Conservation (phyloP, 345 rosid species). For the Gynandropsis gynandra region DNA sequence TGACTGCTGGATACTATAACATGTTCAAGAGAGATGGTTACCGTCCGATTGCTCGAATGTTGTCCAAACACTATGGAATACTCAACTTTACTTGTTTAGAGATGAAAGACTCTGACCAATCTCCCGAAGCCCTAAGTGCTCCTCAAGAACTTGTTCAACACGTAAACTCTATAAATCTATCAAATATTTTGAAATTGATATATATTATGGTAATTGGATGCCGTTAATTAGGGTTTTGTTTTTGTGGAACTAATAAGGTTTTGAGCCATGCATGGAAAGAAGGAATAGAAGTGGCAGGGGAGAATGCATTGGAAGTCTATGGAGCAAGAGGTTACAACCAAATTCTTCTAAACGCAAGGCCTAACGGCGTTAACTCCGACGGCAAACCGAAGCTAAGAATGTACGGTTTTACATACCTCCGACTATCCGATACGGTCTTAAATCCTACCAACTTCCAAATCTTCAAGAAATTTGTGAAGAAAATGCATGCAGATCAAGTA, state of each 20-base stretch:
- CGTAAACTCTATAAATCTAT: conserved; percentile 21
- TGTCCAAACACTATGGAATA: conserved; percentile 51
- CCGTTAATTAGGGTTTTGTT: too few species aligned
- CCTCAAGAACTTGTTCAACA: conserved; percentile 73
- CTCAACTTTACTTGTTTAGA: conserved; percentile 84
- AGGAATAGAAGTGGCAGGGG: conserved; percentile 71
- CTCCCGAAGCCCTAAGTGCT: conserved; percentile 45
- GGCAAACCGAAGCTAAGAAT: conserved; percentile 49
- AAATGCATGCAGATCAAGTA: conserved; percentile 85
- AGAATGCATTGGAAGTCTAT: conserved; percentile 69
- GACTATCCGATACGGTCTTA: conserved; percentile 46
- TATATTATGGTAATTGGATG: too few species aligned
- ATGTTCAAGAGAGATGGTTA: conserved; percentile 62
- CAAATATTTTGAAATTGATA: too few species aligned
- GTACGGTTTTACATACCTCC: conserved; percentile 68
- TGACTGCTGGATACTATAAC: conserved; percentile 77
- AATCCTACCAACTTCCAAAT: conserved; percentile 39
- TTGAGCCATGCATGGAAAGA: conserved; percentile 74
- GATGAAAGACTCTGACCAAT: conserved; percentile 68
- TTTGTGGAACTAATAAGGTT: conserved; percentile 35
- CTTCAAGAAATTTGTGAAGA: conserved; percentile 68
- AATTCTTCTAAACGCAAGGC: conserved; percentile 69
- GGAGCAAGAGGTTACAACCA: conserved; percentile 65
- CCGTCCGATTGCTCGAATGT: conserved; percentile 66
- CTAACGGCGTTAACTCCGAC: conserved; percentile 53